These are phyloP conservation scores for Globomyces sp. DNA, from an alignment of 371 early-diverging fungal genomes.

Conservation along the genomic window DNA sequence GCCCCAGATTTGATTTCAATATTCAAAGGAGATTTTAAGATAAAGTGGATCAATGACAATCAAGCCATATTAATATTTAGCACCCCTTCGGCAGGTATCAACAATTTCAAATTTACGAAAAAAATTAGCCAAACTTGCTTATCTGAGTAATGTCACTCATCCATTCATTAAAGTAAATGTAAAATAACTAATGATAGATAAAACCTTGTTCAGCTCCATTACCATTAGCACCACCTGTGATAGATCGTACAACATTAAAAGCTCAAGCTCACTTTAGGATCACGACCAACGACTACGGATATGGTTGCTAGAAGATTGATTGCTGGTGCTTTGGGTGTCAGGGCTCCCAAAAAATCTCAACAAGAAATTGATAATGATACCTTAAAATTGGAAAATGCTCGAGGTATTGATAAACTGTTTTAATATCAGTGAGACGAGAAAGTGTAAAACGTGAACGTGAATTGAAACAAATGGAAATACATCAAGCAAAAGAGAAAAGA, in stretches of 20 bases:
- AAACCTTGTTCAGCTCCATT: conserved; percentile 19
- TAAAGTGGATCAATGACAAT: conserved; percentile 39
- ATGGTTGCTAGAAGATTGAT: conserved; percentile 40
- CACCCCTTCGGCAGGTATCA: neutral
- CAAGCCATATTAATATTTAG: conserved; percentile 25
- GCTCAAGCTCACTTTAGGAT: neutral
- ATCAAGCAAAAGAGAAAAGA: neutral
- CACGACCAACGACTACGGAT: conserved; percentile 23
- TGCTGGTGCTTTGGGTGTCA: conserved; percentile 40
- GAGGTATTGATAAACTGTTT: conserved; percentile 22
- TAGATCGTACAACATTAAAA: neutral
- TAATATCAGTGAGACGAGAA: neutral
- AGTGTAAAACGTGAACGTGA: conserved; percentile 1
- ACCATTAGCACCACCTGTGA: neutral
- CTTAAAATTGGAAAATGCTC: conserved; percentile 28
- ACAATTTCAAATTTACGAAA: conserved; percentile 4
- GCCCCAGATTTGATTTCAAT: conserved; percentile 31
- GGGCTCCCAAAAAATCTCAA: conserved; percentile 25
- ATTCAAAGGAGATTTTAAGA: conserved; percentile 13
- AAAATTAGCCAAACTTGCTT: conserved; percentile 24
- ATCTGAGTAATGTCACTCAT: conserved; percentile 12
- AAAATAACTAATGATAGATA: conserved; percentile 13
- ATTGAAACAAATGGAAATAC: too few relatives aligned
- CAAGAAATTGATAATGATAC: conserved; percentile 28
- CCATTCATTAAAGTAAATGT: conserved; percentile 18